Conservation (phyloP, 2,329 filamentous ascomycete genomes). For the Coleophoma cylindrospora region DNA sequence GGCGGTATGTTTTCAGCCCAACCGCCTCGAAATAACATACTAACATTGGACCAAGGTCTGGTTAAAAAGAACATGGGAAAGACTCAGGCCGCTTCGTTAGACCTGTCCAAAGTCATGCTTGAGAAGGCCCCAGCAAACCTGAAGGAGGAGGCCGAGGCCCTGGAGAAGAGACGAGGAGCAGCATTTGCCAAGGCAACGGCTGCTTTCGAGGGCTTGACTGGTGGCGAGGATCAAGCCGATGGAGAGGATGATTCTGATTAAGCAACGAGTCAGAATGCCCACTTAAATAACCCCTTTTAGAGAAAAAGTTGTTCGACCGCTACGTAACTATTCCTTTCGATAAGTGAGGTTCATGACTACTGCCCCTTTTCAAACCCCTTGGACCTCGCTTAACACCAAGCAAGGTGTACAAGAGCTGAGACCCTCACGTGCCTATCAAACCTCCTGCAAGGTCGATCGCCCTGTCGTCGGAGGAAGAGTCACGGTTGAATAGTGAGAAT, state of each 20-base stretch:
- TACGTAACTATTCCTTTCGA: too few species aligned
- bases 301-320: too few species aligned
- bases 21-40: neutral
- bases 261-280: neutral
- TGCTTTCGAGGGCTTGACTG: slow-evolving; percentile 13
- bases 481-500: too few species aligned
- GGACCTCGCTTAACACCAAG: too few species aligned
- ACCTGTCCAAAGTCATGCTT: slow-evolving; percentile 3
- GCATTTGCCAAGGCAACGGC: slow-evolving; percentile 13
- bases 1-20: slow-evolving; percentile 1
- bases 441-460: too few species aligned
- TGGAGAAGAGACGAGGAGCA: slow-evolving; percentile 13
- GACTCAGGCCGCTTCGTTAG: neutral
- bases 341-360: too few species aligned
- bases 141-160: slow-evolving; percentile 9
- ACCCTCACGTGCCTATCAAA: too few species aligned
- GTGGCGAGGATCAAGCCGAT: slow-evolving; percentile 18
- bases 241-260: slow-evolving; percentile 22
- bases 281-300: too few species aligned
- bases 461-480: too few species aligned
- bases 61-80: slow-evolving; percentile 15
- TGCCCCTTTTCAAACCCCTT: too few species aligned
- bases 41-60: slow-evolving; percentile 2
- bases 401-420: too few species aligned
- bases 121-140: slow-evolving; percentile 16